Evolutionary conservation across 768 basidiomycete species (phyloP), one percentile per base, ranked within the genome.

Genomic region (Russula olivacea): DNA sequence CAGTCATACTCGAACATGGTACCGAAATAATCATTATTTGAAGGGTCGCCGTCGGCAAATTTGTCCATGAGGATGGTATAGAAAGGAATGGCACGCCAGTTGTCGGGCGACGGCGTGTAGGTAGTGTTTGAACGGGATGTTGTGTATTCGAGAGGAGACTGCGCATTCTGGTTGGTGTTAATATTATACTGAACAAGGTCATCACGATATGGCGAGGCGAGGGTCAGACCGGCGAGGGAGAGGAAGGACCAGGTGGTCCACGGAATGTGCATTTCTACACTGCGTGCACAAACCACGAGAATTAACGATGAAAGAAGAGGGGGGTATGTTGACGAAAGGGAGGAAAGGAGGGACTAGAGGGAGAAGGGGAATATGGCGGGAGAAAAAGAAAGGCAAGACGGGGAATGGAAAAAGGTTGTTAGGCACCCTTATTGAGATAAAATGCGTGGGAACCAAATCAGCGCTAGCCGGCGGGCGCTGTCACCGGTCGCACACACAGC

Each of bases 31-130:
- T 96, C 91, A 73, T 97, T 94, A 71, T 96, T 97, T 49, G 84
- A 75, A 3, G 94, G 94, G 72, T 93, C 89, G 1, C 94, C 94
- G 69, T 96, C 93, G 15, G 92, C 92, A 71, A 91, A 96, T 75
- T 96, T 96, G 81, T 97, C 94, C 68, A 94, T 74, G 55, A 96
- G 85, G 69, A 93, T 69, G 48, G 88, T 90, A 71, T 93, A 93
- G 55, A 85, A 79, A 1, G 91, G 91, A 12, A 92, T 75, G 7
- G 82, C 76, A 21, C 94, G 84, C 94, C 94, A 97, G 74, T 97
- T 97, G 15, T 66, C 51, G 0, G 94, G 94, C 0, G 92, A 94
- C 0, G 82, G 80, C 0, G 84, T 88, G 74, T 95, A 94, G 10
- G 81, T 85, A 1, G 76, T 76, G 68, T 84, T 88, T 2, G 80